Conservation (phyloP, 345 rosid genomes). For the Linum trigynum region DNA sequence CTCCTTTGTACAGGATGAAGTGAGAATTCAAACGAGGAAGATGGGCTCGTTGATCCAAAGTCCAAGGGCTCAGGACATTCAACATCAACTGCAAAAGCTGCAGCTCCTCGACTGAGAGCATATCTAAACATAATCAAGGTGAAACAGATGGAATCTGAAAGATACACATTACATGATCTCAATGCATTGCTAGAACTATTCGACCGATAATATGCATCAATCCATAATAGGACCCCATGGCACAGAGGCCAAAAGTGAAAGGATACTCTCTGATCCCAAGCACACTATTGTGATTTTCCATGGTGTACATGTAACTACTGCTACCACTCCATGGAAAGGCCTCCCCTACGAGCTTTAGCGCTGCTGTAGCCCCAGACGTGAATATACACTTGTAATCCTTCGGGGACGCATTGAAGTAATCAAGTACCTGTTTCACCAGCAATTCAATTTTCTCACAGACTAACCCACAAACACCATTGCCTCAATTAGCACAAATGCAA, state of each 20-base stretch:
- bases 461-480: not conserved
- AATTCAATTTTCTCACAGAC: not conserved
- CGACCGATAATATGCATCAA: not conserved
- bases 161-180: not conserved
- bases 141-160: constrained; percentile 2
- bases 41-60: constrained; percentile 20
- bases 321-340: constrained; percentile 72
- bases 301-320: constrained; percentile 68
- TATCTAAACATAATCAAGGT: constrained; percentile 38
- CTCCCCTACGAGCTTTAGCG: constrained; percentile 84
- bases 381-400: constrained; percentile 77
- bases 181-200: not conserved
- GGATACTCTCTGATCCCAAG: constrained; percentile 98
- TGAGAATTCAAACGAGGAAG: constrained; percentile 32
- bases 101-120: constrained; percentile 73
- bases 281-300: constrained; percentile 96
- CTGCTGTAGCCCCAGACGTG: constrained; percentile 97
- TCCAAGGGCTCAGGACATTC: constrained; percentile 30
- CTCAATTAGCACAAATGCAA: not conserved
- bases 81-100: constrained; percentile 73
- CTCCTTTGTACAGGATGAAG: constrained; percentile 52
- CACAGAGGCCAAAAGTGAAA: not conserved
- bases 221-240: not conserved
- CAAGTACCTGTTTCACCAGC: constrained; percentile 51
- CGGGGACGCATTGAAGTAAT: constrained; percentile 74